Base-by-base conservation (phyloP, 768 basidiomycete species). In the Terana coerulea region DNA sequence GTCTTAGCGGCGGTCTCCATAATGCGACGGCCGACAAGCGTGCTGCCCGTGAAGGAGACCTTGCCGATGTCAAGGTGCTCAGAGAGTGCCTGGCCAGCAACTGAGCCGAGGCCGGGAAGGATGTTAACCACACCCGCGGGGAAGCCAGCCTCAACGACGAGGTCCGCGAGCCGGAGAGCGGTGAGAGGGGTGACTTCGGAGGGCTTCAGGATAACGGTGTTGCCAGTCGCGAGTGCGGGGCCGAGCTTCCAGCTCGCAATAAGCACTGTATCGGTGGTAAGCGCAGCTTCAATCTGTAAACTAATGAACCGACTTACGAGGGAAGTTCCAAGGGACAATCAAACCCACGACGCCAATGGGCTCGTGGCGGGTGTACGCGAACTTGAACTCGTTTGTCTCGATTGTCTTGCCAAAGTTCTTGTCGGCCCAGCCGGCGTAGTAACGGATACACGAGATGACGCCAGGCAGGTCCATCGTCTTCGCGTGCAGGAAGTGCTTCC, bases 361-460 rank as follows among this genome's bases (percentile, higher is more conserved):
- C 64, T 88, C 85, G 59, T 84, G 81, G 11, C 84, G 68, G 2
- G 84, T 86, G 65, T 87, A 87, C 7, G 78, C 77, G 47, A 89
- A 70, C 66, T 84, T 84, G 40, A 60, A 59, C 45, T 76, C 74
- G 43, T 64, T 67, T 42, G 75, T 84, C 78, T 84, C 69, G 51
- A 76, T 72, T n/a, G 70, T 52, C 55, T 61, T 73, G 5, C 77
- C 78, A 15, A 64, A 61, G 46, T 75, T 69, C 71, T 95, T 95
- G 72, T 94, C 92, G 17, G 91, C 88, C 84, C 89, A 89, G 14
- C 93, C 93, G 36, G 83, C 90, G 60, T 86, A 97, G 70, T 94
- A 95, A 25, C 80, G 74, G 56, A 91, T 64, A 25, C 72, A 70
- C n/a, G 65, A 69, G 49, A 83, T 72, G 0, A 76, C 66, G 47